phyloP scores from a whole-genome alignment of 805 yeast genomes.

The Hanseniaspora mollemarum region DNA sequence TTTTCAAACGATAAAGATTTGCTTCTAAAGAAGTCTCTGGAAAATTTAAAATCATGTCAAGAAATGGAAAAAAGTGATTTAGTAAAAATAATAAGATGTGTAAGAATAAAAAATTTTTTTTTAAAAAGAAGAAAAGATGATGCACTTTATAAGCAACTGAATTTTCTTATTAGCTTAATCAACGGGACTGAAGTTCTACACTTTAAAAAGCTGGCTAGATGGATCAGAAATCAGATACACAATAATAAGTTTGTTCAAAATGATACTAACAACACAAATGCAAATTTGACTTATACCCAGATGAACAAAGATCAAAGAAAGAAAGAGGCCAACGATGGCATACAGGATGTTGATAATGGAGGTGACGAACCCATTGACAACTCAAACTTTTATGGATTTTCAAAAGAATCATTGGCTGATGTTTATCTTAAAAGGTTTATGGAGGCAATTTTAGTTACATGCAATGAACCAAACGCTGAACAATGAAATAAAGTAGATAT shows the following conservation, averaged over 20 bases:
- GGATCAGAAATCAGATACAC: not conserved
- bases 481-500: no score
- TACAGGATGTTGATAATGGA: not conserved
- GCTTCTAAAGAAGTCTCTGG: not conserved
- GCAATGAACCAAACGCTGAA: not conserved
- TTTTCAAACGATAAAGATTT: not conserved
- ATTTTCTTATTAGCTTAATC: not conserved
- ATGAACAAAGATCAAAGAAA: no score
- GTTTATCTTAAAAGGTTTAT: slow-evolving; percentile 1
- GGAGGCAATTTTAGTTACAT: not conserved
- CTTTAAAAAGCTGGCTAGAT: not conserved
- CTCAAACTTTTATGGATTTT: slow-evolving; percentile 4
- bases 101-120: slow-evolving; percentile 5
- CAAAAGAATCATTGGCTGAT: slow-evolving; percentile 6
- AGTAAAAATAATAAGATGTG: not conserved
- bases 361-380: not conserved
- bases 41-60: not conserved
- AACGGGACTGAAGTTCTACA: not conserved
- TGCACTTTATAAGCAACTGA: not conserved
- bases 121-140: not conserved
- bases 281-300: no score
- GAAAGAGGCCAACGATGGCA: not conserved
- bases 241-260: no score
- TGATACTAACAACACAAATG: not conserved
- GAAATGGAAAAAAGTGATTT: slow-evolving; percentile 5